phyloP scores from a whole-genome alignment of 1,139 yeast species.

The Candida sp. region DNA sequence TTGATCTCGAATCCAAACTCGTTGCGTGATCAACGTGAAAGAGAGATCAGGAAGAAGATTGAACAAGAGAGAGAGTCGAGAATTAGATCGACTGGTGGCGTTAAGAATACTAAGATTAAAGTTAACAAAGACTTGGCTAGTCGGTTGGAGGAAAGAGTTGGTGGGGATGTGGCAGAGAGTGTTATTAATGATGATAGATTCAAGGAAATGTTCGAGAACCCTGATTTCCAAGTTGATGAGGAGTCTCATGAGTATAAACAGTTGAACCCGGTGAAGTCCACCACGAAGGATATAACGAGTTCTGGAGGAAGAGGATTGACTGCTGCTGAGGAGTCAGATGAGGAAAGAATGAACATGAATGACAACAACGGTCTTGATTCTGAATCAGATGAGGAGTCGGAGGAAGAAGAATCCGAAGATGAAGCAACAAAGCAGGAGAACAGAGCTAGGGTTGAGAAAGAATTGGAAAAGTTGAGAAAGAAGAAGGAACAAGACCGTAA shows the following conservation, averaged over 20 bases:
- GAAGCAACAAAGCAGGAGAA: slow-evolving; percentile 33
- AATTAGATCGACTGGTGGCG: slow-evolving; percentile 86
- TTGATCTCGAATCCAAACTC: slow-evolving; percentile 94
- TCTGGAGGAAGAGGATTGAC: slow-evolving; percentile 68
- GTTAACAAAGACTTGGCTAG: slow-evolving; percentile 88
- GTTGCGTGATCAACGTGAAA: slow-evolving; percentile 87
- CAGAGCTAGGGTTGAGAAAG: slow-evolving; percentile 50
- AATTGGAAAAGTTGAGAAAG: slow-evolving; percentile 49
- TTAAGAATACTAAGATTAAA: slow-evolving; percentile 74
- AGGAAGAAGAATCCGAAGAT: slow-evolving; percentile 35
- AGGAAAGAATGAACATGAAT: slow-evolving; percentile 57
- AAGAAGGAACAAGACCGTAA: slow-evolving; percentile 54
- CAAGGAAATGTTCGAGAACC: slow-evolving; percentile 94
- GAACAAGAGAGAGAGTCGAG: slow-evolving; percentile 95
- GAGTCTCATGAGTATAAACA: slow-evolving; percentile 90
- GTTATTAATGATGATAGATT: slow-evolving; percentile 78
- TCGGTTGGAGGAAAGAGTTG: slow-evolving; percentile 64
- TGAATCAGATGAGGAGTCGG: slow-evolving; percentile 23
- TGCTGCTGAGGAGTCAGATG: slow-evolving; percentile 89
- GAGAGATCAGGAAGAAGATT: slow-evolving; percentile 86
- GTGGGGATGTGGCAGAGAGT: slow-evolving; percentile 48
- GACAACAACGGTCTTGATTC: slow-evolving; percentile 16
- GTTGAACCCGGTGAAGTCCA: slow-evolving; percentile 78
- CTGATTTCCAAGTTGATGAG: slow-evolving; percentile 90
- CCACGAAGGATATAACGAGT: slow-evolving; percentile 39